phyloP scores from a whole-genome alignment of 2,329 filamentous ascomycete genomes.

The Decorospora gaudefroyi region DNA sequence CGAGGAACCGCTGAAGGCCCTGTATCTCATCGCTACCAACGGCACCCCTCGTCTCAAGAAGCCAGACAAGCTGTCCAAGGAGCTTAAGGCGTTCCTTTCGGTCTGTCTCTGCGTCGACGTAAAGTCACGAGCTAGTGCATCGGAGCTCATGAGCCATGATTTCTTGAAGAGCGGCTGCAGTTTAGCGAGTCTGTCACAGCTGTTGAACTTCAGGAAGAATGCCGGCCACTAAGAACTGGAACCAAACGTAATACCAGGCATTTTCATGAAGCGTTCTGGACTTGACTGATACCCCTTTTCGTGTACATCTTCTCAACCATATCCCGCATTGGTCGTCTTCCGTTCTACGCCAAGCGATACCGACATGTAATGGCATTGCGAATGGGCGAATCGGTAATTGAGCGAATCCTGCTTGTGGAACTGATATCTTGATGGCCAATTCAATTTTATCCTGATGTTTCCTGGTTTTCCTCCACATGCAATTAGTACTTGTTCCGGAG shows the following conservation, averaged over 20 bases:
- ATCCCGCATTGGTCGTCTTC: constrained; percentile 1
- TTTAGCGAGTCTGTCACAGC: constrained; percentile 77
- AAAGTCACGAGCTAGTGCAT: constrained; percentile 87
- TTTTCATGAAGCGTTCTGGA: constrained; percentile 22
- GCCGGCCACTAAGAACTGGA: constrained; percentile 53
- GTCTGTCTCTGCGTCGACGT: constrained; percentile 97
- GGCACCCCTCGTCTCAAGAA: constrained; percentile 97
- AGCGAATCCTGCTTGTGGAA: no score
- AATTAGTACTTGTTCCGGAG: no score
- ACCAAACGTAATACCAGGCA: constrained; percentile 4
- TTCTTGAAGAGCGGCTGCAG: constrained; percentile 93
- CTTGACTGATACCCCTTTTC: constrained; percentile 41
- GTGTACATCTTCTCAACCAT: constrained; percentile 24
- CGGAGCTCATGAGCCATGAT: constrained; percentile 87
- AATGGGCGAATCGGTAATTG: neutral
- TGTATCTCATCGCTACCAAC: constrained; percentile 97
- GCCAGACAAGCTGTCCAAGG: constrained; percentile 95
- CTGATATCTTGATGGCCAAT: no score
- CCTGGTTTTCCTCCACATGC: no score
- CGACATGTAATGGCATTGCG: constrained; percentile 1
- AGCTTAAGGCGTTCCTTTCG: constrained; percentile 94
- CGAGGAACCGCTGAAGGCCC: constrained; percentile 94
- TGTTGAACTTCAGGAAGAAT: constrained; percentile 82
- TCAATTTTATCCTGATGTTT: no score
- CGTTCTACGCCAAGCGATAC: constrained; percentile 1